Percentiles rank a stretch among this genome's conserved stretches.
Evolutionary conservation across 495 filamentous ascomycete species (phyloP).

Genomic region (Penicillium silybi): DNA sequence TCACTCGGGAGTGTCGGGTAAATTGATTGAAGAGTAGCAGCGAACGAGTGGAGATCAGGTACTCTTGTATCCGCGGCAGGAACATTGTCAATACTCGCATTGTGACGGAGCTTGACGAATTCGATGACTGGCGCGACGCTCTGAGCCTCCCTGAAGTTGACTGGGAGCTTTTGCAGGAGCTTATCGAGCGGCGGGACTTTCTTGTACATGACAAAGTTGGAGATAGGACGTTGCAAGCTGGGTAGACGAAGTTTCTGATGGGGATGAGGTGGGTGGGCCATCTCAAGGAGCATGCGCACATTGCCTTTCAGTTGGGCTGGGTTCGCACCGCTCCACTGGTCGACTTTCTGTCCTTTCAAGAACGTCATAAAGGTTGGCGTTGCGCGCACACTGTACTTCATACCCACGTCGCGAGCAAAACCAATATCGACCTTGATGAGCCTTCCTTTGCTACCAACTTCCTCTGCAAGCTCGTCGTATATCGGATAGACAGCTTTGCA

Average conservation of each 20-base stretch:
- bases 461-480: slow-evolving; percentile 75
- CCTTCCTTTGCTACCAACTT: slow-evolving; percentile 62
- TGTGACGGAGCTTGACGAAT: slow-evolving; percentile 53
- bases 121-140: slow-evolving; percentile 54
- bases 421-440: slow-evolving; percentile 84
- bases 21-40: slow-evolving; percentile 27
- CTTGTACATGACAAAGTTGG: slow-evolving; percentile 66
- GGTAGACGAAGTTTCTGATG: slow-evolving; percentile 69
- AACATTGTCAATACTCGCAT: slow-evolving; percentile 11
- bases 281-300: slow-evolving; percentile 66
- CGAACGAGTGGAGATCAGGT: slow-evolving; percentile 48
- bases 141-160: slow-evolving; percentile 45
- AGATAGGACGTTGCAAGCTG: slow-evolving; percentile 57
- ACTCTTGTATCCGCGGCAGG: slow-evolving; percentile 45
- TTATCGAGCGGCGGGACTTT: slow-evolving; percentile 84
- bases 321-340: slow-evolving; percentile 78
- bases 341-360: slow-evolving; percentile 67
- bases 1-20: slow-evolving; percentile 27
- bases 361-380: slow-evolving; percentile 94
- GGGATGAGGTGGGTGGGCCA: slow-evolving; percentile 74
- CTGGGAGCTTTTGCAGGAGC: slow-evolving; percentile 69
- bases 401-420: slow-evolving; percentile 59
- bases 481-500: slow-evolving; percentile 81
- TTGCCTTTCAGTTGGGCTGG: slow-evolving; percentile 64
- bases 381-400: slow-evolving; percentile 63